These are phyloP conservation scores for Myriosclerotinia scirpicola DNA, from an alignment of 2,329 filamentous ascomycete genomes.

Conservation along the genomic window DNA sequence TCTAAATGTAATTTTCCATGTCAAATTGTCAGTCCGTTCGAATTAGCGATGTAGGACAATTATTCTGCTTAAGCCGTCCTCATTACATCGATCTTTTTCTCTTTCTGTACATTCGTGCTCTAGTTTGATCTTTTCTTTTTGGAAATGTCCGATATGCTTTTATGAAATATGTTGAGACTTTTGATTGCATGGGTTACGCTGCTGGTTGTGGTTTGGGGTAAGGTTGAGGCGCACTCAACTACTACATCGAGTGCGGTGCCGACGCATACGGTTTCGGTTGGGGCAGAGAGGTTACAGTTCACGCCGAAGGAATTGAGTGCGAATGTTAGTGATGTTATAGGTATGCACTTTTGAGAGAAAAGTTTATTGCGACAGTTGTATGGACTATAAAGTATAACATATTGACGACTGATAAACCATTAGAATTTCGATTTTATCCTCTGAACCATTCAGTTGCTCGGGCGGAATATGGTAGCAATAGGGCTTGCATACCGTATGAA, in stretches of 20 bases:
- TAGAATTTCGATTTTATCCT: constrained; percentile 61
- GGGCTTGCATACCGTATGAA: constrained; percentile 65
- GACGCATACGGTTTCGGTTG: constrained; percentile 22
- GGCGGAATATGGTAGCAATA: constrained; percentile 50
- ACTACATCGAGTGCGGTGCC: constrained; percentile 3
- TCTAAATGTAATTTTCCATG: neutral
- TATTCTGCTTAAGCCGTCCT: constrained; percentile 1
- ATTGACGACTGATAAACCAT: constrained; percentile 18
- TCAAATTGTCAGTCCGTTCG: constrained; percentile 8
- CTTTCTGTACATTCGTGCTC: neutral
- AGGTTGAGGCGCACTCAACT: constrained; percentile 20
- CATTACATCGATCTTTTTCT: neutral
- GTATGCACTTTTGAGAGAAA: constrained; percentile 21
- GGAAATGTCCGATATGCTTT: neutral
- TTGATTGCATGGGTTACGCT: constrained; percentile 3
- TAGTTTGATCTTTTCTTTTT: neutral
- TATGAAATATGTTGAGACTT: constrained; percentile 17
- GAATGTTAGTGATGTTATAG: constrained; percentile 33
- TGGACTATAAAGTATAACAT: neutral
- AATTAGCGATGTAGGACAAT: constrained; percentile 17
- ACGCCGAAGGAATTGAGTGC: constrained; percentile 31
- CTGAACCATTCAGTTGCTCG: constrained; percentile 62
- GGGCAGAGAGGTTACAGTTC: constrained; percentile 27
- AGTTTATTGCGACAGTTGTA: neutral
- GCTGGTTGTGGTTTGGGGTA: neutral